phyloP scores from a whole-genome alignment of 1,139 yeast species.

The Yarrowia galli region DNA sequence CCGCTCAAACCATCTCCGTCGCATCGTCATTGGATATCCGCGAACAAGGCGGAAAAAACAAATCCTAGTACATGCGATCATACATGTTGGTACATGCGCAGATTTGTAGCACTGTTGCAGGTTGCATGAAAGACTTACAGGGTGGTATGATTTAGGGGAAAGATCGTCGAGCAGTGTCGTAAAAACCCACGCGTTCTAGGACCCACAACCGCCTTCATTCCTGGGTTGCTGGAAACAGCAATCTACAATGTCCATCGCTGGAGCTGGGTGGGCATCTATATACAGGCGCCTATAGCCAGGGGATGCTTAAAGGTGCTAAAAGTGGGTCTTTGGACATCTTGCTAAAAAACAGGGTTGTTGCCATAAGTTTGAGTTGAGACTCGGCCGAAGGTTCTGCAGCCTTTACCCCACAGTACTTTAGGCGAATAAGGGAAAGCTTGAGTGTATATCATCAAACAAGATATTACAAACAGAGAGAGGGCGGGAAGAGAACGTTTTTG shows the following conservation, averaged over 20 bases:
- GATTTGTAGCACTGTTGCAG: background rate
- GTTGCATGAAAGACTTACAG: background rate
- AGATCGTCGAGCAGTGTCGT: too few relatives aligned
- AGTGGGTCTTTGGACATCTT: constrained; percentile 12
- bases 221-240: background rate
- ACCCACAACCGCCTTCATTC: background rate
- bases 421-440: background rate
- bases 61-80: background rate
- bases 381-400: constrained; percentile 22
- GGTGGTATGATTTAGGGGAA: background rate
- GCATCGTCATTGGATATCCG: constrained; percentile 13
- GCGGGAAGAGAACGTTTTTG: too few relatives aligned
- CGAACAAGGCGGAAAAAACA: constrained; percentile 3
- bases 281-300: background rate
- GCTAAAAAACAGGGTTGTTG: constrained; percentile 7
- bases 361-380: background rate
- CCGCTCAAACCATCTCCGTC: constrained; percentile 25
- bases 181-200: too few relatives aligned
- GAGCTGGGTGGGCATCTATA: background rate
- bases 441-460: background rate
- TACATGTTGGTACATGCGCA: background rate
- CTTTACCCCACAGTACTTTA: constrained; percentile 18
- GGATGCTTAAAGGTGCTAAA: background rate
- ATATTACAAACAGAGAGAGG: background rate
- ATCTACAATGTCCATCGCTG: background rate